Evolutionary conservation across 495 filamentous ascomycete genomes (phyloP), one percentile per base, ranked within the genome.

Genomic region (Penicillium dipodomyicola): DNA sequence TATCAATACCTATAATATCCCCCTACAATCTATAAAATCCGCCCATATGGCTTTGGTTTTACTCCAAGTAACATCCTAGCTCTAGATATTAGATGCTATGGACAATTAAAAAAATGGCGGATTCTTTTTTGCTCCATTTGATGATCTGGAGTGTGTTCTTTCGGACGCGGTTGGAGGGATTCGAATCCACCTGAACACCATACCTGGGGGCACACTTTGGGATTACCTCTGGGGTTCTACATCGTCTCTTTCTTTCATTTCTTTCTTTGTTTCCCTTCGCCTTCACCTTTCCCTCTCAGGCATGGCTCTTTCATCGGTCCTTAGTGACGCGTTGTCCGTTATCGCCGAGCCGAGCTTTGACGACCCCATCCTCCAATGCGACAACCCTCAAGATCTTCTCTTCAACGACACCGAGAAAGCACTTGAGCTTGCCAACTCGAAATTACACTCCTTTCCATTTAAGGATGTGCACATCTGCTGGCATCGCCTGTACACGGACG

Each of bases 401-500:
- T 60, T 65, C 32, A 52, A 64, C 19, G 53, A 70, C 14, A 67
- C 76, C 3, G 63, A 74, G 15, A 53, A 68, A 25, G 72, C 78
- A 7, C 64, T 83, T 7, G 54, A 65, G 27, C 58, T 81, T 19
- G 74, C 83, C 1, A 72, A 83, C 39, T 71, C 82, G 2, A 88
- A 89, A 57, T 79, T 96, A 64, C 88, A 89, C 62, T 82, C 87
- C 4, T 94, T 82, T 57, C 81, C 87, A 5, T 96, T 87, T 73
- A 84, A 82, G 61, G 80, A 90, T 57, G 88, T 96, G 5, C 84
- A 90, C 0, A 48, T 60, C 2, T 87, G 84, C 66, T 96, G 91
- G 91, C 79, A 84, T 15, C 78, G 84, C 49, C 74, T 95, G 12
- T 95, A 88, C 68, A 90, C 87, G 0, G 88, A 94, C 62, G 90